Evolutionary conservation across 768 basidiomycete genomes (phyloP), one percentile per base, ranked within the genome.

Genomic region (Kwoniella dendrophila): DNA sequence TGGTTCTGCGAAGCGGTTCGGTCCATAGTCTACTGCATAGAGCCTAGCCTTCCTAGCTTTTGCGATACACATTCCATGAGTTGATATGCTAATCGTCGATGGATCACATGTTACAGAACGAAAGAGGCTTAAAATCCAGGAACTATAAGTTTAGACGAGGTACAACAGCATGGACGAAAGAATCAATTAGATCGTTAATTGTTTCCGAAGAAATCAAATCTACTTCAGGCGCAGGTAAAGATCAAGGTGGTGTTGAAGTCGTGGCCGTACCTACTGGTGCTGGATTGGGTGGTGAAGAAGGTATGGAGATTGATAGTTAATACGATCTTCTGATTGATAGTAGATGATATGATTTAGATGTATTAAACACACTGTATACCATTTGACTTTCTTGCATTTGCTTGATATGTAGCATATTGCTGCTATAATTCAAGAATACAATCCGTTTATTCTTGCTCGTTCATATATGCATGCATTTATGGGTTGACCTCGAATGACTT

Each of bases 111-210:
- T 14, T 20, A 5, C 61, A 80, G 77, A 80, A 80, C 64, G 78
- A 80, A 54, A 67, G 79, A 60, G 74, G 76, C 20, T 50, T 66
- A 32, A 80, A 80, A 62, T 71, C 76, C 4, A 68, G 77, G 27
- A 73, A 77, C 56, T 80, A 80, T 73, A 79, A 79, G 62, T 97
- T 95, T 84, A 84, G 87, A 61, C 80, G 87, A 51, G 93, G 93
- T 4, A 92, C 93, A 26, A 97, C 93, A 0, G 90, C 89, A 4
- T 90, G 87, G 86, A 90, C 89, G 80, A 87, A 84, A 63, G 90
- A 96, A 81, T 83, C 81, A 33, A 83, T 97, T 51, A 83, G 88
- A 66, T 84, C 81, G 57, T 80, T 95, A 61, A 81, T 97, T 51
- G 84, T 89, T 20, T 84, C 80, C 29, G 93, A 95, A 80, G 84